These are phyloP conservation scores for Ascochyta pisi DNA, from an alignment of 2,329 filamentous ascomycete species.

Conservation along the genomic window DNA sequence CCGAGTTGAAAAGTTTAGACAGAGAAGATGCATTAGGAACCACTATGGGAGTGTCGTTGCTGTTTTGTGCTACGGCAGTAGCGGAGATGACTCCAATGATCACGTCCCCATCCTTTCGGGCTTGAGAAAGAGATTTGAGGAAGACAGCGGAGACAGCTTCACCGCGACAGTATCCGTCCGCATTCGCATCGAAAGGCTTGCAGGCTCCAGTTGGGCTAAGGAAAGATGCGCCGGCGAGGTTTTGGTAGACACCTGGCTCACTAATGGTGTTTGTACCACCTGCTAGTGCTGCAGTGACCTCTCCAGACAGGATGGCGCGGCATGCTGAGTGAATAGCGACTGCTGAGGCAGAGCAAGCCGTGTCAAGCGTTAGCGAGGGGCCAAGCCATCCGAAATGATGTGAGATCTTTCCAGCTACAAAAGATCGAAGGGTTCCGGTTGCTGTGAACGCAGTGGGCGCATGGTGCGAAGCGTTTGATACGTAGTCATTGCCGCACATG, in stretches of 20 bases:
- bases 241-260: conserved; percentile 38
- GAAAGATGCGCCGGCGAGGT: conserved; percentile 50
- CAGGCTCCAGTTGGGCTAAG: conserved; percentile 56
- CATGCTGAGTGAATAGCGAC: conserved; percentile 38
- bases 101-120: conserved; percentile 57
- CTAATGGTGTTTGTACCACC: conserved; percentile 47
- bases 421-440: conserved; percentile 25
- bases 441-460: conserved; percentile 38
- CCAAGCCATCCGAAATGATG: conserved; percentile 40
- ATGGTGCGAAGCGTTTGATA: conserved; percentile 38
- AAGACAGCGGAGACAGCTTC: conserved; percentile 59
- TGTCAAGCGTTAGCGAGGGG: conserved; percentile 38
- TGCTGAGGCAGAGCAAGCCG: conserved; percentile 42
- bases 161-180: conserved; percentile 61
- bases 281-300: conserved; percentile 40
- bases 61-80: conserved; percentile 23
- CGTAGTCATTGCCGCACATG: conserved; percentile 37
- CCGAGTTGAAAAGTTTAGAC: conserved; percentile 15
- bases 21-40: conserved; percentile 22
- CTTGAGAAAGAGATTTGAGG: conserved; percentile 59
- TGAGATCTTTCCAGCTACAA: conserved; percentile 29
- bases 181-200: conserved; percentile 48
- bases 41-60: conserved; percentile 14
- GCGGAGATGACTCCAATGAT: conserved; percentile 55
- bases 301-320: conserved; percentile 32